Base-by-base conservation (phyloP, 2,329 filamentous ascomycete genomes). In the Graphiopsis chlorocephala region DNA sequence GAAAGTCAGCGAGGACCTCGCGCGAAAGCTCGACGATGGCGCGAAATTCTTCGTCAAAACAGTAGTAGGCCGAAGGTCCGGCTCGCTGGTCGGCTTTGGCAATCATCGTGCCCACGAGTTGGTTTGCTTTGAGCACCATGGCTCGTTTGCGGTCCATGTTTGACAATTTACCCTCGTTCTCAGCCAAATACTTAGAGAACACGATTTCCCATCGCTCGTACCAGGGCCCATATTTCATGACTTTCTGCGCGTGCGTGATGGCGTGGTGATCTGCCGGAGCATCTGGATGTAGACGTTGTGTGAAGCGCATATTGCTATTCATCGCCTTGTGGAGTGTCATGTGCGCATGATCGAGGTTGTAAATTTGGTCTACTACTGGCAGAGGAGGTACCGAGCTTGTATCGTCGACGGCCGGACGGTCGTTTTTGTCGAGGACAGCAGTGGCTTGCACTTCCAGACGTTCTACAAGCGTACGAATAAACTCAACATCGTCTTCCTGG, bases 51-150 rank as follows among this genome's bases (percentile, higher is more conserved):
- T 70, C 64, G 57, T 74, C 72, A 63, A 73, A 75, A 7, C 72
- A 64, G 64, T 74, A 71, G 56, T 74, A 75, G 5, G 72, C 73
- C 10, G 69, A 66, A 11, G 71, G 69, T 10, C 73, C 73, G 15
- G 69, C 72, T 17, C 71, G 73, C 59, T 74, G 72, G 61, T 75
- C 73, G 50, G 74, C 72, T 25, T 68, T 70, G 28, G 73, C 70
- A 23, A 74, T 70, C 73, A 75, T 72, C 11, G 70, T 73, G 14
- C 72, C 72, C 28, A 74, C 72, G 26, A 75, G 67, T 58, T 75
- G 72, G 57, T 75, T 74, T 26, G 73, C 71, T 62, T 74, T 74
- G n/a, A 75, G 68, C n/a, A 75, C 73, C 72, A 75, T 74, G 2
- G 72, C 72, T 26, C 72, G 69, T 64, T 75, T 75, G 55, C 73